Evolutionary conservation across 805 yeast species (phyloP).

Genomic region (Saturnispora ahearnii): DNA sequence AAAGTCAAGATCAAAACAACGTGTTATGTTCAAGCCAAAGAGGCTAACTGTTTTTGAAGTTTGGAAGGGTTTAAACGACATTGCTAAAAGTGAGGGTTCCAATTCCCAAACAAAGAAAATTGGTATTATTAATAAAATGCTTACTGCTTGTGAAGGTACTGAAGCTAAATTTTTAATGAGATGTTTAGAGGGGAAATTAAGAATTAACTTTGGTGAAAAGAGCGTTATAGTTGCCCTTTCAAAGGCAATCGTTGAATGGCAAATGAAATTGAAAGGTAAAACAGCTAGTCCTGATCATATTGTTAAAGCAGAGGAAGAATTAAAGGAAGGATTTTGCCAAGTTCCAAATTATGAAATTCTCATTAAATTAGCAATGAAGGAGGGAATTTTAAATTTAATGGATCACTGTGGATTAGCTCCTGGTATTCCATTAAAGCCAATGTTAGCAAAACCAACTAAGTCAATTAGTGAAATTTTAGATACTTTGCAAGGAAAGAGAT

Average conservation of each 20-base stretch:
- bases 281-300: conserved; percentile 34
- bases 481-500: conserved; percentile 72
- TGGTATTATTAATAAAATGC: conserved; percentile 67
- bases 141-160: conserved; percentile 73
- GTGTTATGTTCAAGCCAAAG: conserved; percentile 88
- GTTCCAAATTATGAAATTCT: conserved; percentile 84
- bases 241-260: conserved; percentile 67
- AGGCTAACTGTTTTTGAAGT: conserved; percentile 68
- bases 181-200: conserved; percentile 82
- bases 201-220: conserved; percentile 92
- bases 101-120: conserved; percentile 77
- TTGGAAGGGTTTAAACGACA: conserved; percentile 61
- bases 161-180: conserved; percentile 90
- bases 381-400: conserved; percentile 59
- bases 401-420: conserved; percentile 73
- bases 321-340: conserved; percentile 82
- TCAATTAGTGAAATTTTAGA: conserved; percentile 88
- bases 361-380: conserved; percentile 51
- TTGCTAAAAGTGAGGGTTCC: conserved; percentile 71
- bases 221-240: conserved; percentile 79
- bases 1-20: conserved; percentile 73
- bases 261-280: conserved; percentile 29
- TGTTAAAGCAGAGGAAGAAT: conserved; percentile 61
- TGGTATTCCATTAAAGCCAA: conserved; percentile 92
- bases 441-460: conserved; percentile 97